Base-by-base conservation (phyloP, 495 filamentous ascomycete species). In the Neurospora sublineolata region DNA sequence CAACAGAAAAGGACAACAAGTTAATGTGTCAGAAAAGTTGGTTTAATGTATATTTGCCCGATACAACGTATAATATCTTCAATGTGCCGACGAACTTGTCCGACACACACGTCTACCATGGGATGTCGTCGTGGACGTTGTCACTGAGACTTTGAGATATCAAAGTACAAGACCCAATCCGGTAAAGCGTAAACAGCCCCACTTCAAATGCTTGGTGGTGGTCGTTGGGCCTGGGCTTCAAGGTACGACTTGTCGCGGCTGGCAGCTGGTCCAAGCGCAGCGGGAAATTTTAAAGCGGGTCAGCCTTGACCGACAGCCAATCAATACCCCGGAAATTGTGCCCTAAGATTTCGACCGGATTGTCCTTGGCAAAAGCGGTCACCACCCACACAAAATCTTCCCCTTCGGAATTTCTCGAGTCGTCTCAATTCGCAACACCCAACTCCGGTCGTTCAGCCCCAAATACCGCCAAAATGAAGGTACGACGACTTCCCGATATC, bases 381-480 rank as follows among this genome's bases (percentile, higher is more conserved):
- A 64, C 52, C 52, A 64, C 52, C 52, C 78, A 80, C 78, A 80
- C 78, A 80, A 80, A 80, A 80, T 75, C 76, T 80, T 75, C 77
- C 30, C 67, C 69, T 52, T 76, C 60, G 71, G 73, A 75, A 79
- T 77, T 72, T 73, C 71, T 33, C 60, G 52, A 75, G 74, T 64
- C 52, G 52, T 72, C 70, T 72, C 74, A 73, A 75, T 75, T 69
- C 69, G 73, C 40, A 76, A 80, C 72, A 76, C 70, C 69, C 77
- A 74, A 76, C 71, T 74, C 73, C 76, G 74, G 74, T 73, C 74
- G 78, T 79, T 79, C 77, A 76, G 75, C 73, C 52, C 52, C 75
- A 75, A 78, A 71, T 37, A 77, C 76, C 77, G 79, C 75, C 77
- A 81, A 77, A 71, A 81, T 81, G 79, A 81, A 81, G 79, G 79